Evolutionary conservation across 1,139 yeast species (phyloP).

Genomic region (Suhomyces bolitotheri): DNA sequence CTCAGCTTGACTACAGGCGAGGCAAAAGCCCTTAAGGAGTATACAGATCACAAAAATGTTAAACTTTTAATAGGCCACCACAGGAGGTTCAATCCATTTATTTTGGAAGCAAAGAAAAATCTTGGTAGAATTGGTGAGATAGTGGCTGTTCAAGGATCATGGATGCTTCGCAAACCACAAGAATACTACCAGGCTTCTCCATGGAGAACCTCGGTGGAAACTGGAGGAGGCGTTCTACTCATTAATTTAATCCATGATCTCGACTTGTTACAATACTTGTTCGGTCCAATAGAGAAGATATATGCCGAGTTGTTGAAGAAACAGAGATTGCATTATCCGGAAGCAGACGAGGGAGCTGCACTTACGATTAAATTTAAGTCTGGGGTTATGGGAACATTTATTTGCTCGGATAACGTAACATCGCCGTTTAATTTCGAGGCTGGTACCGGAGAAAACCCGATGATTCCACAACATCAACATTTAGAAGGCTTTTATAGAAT

Average conservation of each 20-base stretch:
- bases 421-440: conserved; percentile 43
- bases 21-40: conserved; percentile 33
- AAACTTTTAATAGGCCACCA: conserved; percentile 43
- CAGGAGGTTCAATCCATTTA: conserved; percentile 41
- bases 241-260: conserved; percentile 45
- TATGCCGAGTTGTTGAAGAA: conserved; percentile 39
- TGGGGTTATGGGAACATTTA: conserved; percentile 41
- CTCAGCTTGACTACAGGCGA: conserved; percentile 33
- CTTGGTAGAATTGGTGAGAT: conserved; percentile 32
- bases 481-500: conserved; percentile 38
- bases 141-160: conserved; percentile 42
- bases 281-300: conserved; percentile 41
- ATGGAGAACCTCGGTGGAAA: conserved; percentile 35
- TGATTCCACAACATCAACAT: conserved; percentile 30
- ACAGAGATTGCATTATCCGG: conserved; percentile 29
- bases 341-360: conserved; percentile 46
- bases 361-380: conserved; percentile 32
- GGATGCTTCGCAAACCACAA: conserved; percentile 39
- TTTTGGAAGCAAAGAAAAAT: conserved; percentile 35
- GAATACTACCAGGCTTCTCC: conserved; percentile 33
- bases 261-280: conserved; percentile 37
- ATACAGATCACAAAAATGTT: conserved; percentile 23
- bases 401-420: conserved; percentile 41
- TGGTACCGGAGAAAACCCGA: conserved; percentile 46
- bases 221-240: conserved; percentile 43